A percentile compares a stretch with the other conserved stretches of the same genome.
These are phyloP conservation scores for Rhamnella rubrinervis DNA, from an alignment of 331 rosid species.

Conservation along the genomic window DNA sequence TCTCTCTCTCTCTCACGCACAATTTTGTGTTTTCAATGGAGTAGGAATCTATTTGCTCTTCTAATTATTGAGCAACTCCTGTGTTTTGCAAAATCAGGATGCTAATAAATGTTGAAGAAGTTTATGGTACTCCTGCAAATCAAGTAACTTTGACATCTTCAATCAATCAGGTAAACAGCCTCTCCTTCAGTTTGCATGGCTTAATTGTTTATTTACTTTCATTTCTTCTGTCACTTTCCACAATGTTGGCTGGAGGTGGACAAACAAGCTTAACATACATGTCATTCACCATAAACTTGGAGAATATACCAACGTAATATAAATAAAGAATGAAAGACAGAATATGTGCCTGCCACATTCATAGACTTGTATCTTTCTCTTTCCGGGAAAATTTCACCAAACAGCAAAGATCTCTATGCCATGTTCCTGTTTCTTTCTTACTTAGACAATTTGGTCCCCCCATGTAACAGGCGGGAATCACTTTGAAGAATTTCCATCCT, in stretches of 20 bases:
- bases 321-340: too few relatives aligned
- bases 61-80: too few relatives aligned
- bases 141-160: neutral
- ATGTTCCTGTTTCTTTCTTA: conserved; percentile 45
- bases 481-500: conserved; percentile 54
- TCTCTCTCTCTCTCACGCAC: too few relatives aligned
- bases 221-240: neutral
- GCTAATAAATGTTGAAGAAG: neutral
- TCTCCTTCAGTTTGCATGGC: conserved; percentile 1
- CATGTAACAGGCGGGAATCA: conserved; percentile 54
- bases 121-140: neutral
- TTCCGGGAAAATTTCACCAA: conserved; percentile 29
- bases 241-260: conserved; percentile 1
- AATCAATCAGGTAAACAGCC: neutral
- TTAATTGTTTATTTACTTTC: too few relatives aligned
- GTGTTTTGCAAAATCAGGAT: neutral
- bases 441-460: conserved; percentile 72
- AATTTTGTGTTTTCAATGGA: too few relatives aligned
- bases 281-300: too few relatives aligned
- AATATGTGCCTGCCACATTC: too few relatives aligned
- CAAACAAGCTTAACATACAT: too few relatives aligned
- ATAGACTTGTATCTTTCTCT: conserved; percentile 16
- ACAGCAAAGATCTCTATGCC: conserved; percentile 33
- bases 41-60: too few relatives aligned
- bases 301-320: too few relatives aligned